Conservation (phyloP, 2,329 filamentous ascomycete genomes). For the Aspergillus vadensis region DNA sequence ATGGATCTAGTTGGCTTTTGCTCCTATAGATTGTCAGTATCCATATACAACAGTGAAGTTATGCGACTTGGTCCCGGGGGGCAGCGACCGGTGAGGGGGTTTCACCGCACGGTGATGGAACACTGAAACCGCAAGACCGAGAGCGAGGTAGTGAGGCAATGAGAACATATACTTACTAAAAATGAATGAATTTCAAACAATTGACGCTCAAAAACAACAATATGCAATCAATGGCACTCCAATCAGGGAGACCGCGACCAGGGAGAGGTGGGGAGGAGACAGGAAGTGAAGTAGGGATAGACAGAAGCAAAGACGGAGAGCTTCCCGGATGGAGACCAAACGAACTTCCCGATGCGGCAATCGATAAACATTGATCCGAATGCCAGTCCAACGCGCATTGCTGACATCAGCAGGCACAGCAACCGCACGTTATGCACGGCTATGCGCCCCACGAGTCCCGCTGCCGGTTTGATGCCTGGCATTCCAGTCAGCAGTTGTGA, state of each 20-base stretch:
- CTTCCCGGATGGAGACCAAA: slow-evolving; percentile 23
- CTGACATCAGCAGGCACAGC: slow-evolving; percentile 27
- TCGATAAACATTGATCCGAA: slow-evolving; percentile 41
- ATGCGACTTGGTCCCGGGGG: not conserved
- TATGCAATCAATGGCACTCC: slow-evolving; percentile 32
- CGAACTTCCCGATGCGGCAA: slow-evolving; percentile 38
- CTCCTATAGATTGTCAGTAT: not conserved
- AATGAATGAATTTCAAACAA: slow-evolving; percentile 24
- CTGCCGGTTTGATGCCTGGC: slow-evolving; percentile 14
- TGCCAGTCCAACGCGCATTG: slow-evolving; percentile 30
- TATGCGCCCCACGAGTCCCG: slow-evolving; percentile 4
- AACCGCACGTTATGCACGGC: slow-evolving; percentile 9
- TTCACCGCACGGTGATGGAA: not conserved
- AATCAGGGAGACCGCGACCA: slow-evolving; percentile 20
- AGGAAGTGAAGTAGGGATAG: slow-evolving; percentile 10
- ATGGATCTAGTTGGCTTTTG: slow-evolving; percentile 12
- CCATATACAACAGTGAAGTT: not conserved
- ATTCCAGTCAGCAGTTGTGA: slow-evolving; percentile 12
- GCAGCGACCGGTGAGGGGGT: not conserved
- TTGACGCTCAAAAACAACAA: slow-evolving; percentile 30
- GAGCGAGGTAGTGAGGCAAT: not conserved
- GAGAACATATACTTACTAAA: slow-evolving; percentile 18
- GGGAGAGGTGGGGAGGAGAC: slow-evolving; percentile 19
- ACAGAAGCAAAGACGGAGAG: slow-evolving; percentile 29
- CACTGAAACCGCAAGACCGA: not conserved